Conservation (phyloP, 192 early-diverging fungal species). For the Backusella macrospora region DNA sequence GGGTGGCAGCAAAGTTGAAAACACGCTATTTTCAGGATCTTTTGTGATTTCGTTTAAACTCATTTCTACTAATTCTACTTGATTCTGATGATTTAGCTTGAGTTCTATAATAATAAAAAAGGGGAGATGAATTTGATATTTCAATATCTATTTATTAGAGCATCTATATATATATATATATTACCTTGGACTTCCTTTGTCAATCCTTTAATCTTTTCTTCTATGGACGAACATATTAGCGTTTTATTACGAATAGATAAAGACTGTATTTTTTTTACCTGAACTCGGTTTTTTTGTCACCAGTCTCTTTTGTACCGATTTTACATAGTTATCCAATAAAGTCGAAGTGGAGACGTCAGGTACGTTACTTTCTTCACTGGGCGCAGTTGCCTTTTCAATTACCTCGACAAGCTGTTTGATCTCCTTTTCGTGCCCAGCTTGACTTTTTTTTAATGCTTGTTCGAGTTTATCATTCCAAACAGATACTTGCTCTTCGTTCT, state of each 20-base stretch:
- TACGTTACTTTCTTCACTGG: background rate
- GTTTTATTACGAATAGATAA: background rate
- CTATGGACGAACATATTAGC: background rate
- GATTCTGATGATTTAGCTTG: background rate
- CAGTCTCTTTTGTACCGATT: slow-evolving; percentile 16
- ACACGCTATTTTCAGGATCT: slow-evolving; percentile 8
- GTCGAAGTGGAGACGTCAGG: slow-evolving; percentile 18
- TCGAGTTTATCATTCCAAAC: background rate
- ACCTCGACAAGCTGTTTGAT: slow-evolving; percentile 1
- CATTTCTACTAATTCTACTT: background rate
- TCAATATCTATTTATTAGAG: no score
- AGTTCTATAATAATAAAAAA: background rate
- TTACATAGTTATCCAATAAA: slow-evolving; percentile 19
- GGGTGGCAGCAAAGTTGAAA: slow-evolving; percentile 16
- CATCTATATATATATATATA: no score
- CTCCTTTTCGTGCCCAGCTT: slow-evolving; percentile 2
- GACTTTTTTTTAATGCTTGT: background rate
- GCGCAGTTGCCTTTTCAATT: background rate
- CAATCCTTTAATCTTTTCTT: slow-evolving; percentile 9
- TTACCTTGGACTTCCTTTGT: background rate
- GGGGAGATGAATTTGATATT: background rate
- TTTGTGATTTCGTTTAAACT: slow-evolving; percentile 3
- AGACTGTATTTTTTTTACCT: background rate
- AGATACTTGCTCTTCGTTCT: background rate
- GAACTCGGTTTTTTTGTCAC: background rate